Evolutionary conservation across 1,139 yeast genomes (phyloP), one percentile per base, ranked within the genome.

Genomic region (Sugiyamaella xylanicola): DNA sequence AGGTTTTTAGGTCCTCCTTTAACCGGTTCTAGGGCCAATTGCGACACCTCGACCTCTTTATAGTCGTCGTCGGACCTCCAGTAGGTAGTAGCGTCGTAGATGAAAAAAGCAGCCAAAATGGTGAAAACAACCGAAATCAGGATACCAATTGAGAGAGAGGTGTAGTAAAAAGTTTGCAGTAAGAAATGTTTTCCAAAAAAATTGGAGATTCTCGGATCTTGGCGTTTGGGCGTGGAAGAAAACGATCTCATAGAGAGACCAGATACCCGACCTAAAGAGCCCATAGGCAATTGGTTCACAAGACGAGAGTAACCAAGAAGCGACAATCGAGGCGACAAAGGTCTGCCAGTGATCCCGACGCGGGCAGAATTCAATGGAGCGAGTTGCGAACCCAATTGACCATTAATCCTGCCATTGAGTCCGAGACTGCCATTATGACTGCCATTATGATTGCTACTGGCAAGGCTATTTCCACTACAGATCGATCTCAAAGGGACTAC

Each of bases 1-100:
- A 84, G 69, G 62, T 84, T 82, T 65, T 84, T 85, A 21, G 88
- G 87, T 1, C 89, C 89, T 4, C 88, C 88, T n/a, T 66, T 67
- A 35, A 73, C 72, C 19, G 87, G 87, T 48, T 75, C 65, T 44
- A 83, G 65, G 0, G 87, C 85, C 22, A 75, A 71, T 16, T 72
- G 67, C 4, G 84, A 79, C 19, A 84, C 77, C 21, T 68, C 71
- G 48, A 79, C 71, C 27, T 68, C 68, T 4, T 25, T 21, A 4
- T 69, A 72, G 36, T 73, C 70, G 11, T 74, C 66, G 25, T 74
- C 73, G 9, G 73, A 73, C 17, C 71, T 62, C n/a, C 36, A 48
- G 59, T 75, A 84, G 8, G 88, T 84, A n/a, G 85, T 78, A 22
- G 82, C 75, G 67, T 84, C 88, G 64, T 83, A 84, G 48, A 82